These are phyloP conservation scores for Bryum argenteum DNA, from an alignment of 225 moss, liverwort and hornwort species.

Conservation along the genomic window DNA sequence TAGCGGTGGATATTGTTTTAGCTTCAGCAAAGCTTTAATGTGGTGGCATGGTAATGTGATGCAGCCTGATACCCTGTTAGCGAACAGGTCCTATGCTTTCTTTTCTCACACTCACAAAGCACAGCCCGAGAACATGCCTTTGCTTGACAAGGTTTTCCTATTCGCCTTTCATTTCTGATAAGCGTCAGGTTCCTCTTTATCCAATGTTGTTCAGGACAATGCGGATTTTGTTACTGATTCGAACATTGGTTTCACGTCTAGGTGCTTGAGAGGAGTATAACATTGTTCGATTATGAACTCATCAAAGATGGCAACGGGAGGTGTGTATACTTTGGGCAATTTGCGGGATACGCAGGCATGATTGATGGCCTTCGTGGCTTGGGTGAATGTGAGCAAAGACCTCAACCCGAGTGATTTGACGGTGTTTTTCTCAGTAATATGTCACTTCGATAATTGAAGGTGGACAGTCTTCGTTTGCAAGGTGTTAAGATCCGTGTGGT, in stretches of 20 bases:
- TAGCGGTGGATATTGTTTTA: background rate
- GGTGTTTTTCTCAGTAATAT: background rate
- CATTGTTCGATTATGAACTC: slow-evolving; percentile 92
- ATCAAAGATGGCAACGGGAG: slow-evolving; percentile 73
- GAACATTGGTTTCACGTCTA: slow-evolving; percentile 25
- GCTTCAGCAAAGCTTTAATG: background rate
- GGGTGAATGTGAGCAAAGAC: slow-evolving; percentile 77
- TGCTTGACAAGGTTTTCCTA: slow-evolving; percentile 76
- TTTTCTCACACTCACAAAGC: slow-evolving; percentile 96
- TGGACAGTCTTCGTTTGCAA: background rate
- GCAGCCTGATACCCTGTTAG: slow-evolving; percentile 64
- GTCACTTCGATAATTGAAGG: background rate
- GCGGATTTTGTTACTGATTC: slow-evolving; percentile 10
- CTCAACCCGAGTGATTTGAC: background rate
- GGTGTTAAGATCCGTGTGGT: slow-evolving; percentile 14
- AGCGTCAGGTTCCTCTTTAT: slow-evolving; percentile 4
- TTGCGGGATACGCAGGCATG: slow-evolving; percentile 96
- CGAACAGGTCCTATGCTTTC: slow-evolving; percentile 76
- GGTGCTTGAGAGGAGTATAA: slow-evolving; percentile 75
- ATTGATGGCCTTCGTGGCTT: slow-evolving; percentile 89
- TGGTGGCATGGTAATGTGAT: slow-evolving; percentile 21
- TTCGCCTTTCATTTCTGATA: background rate
- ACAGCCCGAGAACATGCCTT: slow-evolving; percentile 82
- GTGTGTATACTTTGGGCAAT: slow-evolving; percentile 90
- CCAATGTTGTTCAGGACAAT: background rate